These are phyloP conservation scores for Colletotrichum nymphaeae DNA, from an alignment of 2,329 filamentous ascomycete genomes.

Conservation along the genomic window DNA sequence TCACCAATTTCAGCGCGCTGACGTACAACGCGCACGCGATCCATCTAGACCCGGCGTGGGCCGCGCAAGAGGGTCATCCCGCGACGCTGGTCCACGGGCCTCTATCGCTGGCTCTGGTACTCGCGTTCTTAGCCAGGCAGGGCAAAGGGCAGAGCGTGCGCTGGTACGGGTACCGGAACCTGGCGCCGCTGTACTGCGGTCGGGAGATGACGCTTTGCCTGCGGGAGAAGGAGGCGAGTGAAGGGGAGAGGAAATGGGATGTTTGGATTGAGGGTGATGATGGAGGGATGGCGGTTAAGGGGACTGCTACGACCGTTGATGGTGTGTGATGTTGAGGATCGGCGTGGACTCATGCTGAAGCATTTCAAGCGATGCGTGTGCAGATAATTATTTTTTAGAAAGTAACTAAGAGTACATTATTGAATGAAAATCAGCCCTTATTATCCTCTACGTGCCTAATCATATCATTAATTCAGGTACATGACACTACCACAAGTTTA, in stretches of 20 bases:
- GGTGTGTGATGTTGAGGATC: neutral
- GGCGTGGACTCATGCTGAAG: neutral
- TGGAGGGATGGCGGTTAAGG: constrained; percentile 74
- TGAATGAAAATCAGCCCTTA: too few relatives aligned
- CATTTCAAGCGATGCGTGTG: neutral
- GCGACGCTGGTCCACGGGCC: constrained; percentile 89
- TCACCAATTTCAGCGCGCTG: constrained; percentile 92
- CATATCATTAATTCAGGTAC: neutral
- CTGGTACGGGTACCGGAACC: constrained; percentile 81
- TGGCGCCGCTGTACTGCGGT: constrained; percentile 82
- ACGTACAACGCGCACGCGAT: constrained; percentile 94
- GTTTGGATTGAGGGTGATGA: constrained; percentile 73
- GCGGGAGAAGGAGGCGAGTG: constrained; percentile 55
- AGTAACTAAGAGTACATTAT: too few relatives aligned
- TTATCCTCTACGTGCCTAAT: too few relatives aligned
- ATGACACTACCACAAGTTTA: neutral
- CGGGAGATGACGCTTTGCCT: constrained; percentile 79
- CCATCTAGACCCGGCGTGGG: constrained; percentile 82
- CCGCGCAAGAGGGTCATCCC: constrained; percentile 77
- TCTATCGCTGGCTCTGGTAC: constrained; percentile 80
- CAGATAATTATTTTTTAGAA: too few relatives aligned
- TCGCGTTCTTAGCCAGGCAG: constrained; percentile 66
- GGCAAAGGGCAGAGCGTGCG: constrained; percentile 51
- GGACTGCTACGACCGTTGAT: constrained; percentile 47
- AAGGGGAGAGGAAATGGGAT: constrained; percentile 59